Evolutionary conservation across 306 rosid species (phyloP), one percentile per base, ranked within the genome.

Genomic region (Castanea sativa): DNA sequence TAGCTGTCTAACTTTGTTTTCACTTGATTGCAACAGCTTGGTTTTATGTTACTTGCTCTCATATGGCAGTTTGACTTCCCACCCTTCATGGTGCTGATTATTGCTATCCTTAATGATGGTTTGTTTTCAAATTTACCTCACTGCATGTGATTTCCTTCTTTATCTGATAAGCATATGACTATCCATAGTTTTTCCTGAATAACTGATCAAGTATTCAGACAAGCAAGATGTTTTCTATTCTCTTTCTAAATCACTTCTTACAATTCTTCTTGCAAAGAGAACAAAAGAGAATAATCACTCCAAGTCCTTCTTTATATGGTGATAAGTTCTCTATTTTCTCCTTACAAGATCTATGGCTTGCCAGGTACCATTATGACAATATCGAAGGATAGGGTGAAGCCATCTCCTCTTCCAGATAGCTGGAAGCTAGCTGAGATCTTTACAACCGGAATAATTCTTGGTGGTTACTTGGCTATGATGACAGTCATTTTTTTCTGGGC

Each of bases 401-500:
- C 98, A 29, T 93, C 97, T 78, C 98, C 98, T 27, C 78, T 53
- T 77, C 98, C 98, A 25, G 98, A 93, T 84, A 87, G 97, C 81
- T 93, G 98, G 98, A 93, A 93, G 83, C 86, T 93, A 56, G 82
- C 91, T 0, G 98, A 93, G 87, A 93, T 93, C 33, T 91, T 93
- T 78, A 71, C 86, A 1, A 93, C 98, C 2, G 98, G 98, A 75
- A 73, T 93, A 51, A 80, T 93, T 78, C 92, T 93, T 6, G 98
- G 98, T 9, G 81, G 87, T 80, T 93, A 93, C 82, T 83, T 93
- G 85, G 98, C 98, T 33, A 83, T 93, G 94, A 91, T 91, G 97
- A 93, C 97, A 1, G 97, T 93, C 79, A 90, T 90, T 76, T 93
- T 93, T 94, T 93, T 93, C 64, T 93, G 98, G 97, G 93, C 92